Evolutionary conservation across 768 basidiomycete species (phyloP).

Genomic region (Suillus hirtellus): DNA sequence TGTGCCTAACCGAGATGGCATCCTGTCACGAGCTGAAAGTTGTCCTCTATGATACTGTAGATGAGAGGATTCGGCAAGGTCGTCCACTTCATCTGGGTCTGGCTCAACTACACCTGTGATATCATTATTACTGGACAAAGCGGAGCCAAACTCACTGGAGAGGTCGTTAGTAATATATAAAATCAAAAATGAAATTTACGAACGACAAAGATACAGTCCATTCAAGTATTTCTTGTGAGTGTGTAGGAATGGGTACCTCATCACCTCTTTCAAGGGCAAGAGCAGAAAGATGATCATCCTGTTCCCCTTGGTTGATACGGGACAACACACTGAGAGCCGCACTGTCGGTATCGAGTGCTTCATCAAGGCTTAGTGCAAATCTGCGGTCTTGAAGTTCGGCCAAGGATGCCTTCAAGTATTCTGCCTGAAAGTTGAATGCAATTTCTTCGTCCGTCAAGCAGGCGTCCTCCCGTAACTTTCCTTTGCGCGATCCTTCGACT

Average conservation of each 20-base stretch:
- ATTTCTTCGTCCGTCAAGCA: constrained; percentile 44
- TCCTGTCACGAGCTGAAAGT: not conserved
- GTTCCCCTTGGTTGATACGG: constrained; percentile 38
- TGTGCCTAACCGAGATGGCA: not conserved
- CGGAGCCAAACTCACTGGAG: constrained; percentile 6
- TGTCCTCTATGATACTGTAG: not conserved
- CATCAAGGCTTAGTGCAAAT: constrained; percentile 44
- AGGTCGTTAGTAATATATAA: not conserved
- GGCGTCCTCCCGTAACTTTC: constrained; percentile 33
- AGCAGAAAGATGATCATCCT: constrained; percentile 45
- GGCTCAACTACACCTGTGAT: not conserved
- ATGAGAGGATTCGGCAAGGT: not conserved
- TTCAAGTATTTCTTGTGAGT: constrained; percentile 19
- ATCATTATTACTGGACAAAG: constrained; percentile 1
- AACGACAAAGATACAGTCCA: not conserved
- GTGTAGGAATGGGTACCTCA: constrained; percentile 20
- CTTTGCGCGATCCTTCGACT: constrained; percentile 37
- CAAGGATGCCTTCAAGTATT: constrained; percentile 34
- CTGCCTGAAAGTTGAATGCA: constrained; percentile 44
- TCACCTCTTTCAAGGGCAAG: constrained; percentile 36
- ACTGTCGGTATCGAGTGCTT: constrained; percentile 39
- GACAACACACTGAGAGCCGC: constrained; percentile 32
- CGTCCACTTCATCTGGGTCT: not conserved
- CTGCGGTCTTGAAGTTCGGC: constrained; percentile 36
- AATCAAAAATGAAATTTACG: not conserved